Evolutionary conservation across 2,329 filamentous ascomycete species (phyloP).

Genomic region (Cladorrhinum sp.): DNA sequence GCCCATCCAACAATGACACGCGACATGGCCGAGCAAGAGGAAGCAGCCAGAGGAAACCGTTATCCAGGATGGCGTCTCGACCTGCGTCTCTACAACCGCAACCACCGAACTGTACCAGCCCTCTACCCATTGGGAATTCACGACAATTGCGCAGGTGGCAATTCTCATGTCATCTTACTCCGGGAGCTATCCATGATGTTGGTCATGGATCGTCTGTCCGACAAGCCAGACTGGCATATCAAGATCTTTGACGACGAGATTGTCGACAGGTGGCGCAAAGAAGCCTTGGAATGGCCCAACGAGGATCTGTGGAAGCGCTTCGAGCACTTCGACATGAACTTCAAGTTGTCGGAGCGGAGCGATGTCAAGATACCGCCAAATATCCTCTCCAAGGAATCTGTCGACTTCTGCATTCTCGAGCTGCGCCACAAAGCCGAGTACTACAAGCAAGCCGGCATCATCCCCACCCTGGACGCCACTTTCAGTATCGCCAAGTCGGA

Average conservation of each 20-base stretch:
- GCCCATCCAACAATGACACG: too few species aligned
- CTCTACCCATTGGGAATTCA: not conserved
- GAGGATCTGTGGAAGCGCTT: constrained; percentile 13
- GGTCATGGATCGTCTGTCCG: constrained; percentile 35
- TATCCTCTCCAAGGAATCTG: constrained; percentile 21
- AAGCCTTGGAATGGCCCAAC: constrained; percentile 30
- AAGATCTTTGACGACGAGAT: constrained; percentile 36
- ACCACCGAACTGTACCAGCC: too few species aligned
- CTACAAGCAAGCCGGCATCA: constrained; percentile 38
- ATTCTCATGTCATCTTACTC: constrained; percentile 8
- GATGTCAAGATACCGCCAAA: not conserved
- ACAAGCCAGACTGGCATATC: constrained; percentile 37
- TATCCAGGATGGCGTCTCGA: not conserved
- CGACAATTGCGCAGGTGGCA: not conserved
- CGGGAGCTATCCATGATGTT: constrained; percentile 37
- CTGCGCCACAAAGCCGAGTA: constrained; percentile 48
- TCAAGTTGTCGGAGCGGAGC: not conserved
- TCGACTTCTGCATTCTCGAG: constrained; percentile 41
- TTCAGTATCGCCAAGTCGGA: constrained; percentile 50
- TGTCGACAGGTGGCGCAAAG: constrained; percentile 33
- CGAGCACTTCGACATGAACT: constrained; percentile 2
- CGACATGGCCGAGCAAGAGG: too few species aligned
- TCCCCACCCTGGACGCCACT: constrained; percentile 44
- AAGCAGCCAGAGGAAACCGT: too few species aligned
- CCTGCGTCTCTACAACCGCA: not conserved